A percentile compares a stretch with the other conserved stretches of the same genome.
Conservation (phyloP, 345 rosid genomes). For the Ceriops zippeliana region DNA sequence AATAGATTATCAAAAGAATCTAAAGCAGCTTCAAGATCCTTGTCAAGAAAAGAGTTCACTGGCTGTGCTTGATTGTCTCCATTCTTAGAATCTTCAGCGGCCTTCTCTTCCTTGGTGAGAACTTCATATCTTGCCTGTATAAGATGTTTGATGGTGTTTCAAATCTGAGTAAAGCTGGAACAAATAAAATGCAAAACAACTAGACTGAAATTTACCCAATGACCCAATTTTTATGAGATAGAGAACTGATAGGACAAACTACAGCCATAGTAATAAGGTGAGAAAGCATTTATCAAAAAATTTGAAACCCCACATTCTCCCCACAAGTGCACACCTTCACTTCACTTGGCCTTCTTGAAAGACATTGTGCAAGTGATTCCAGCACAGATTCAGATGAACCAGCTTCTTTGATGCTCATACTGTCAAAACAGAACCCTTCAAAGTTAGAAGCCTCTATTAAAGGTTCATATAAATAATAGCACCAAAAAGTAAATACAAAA, state of each 20-base stretch:
- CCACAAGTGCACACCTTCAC: conserved; percentile 60
- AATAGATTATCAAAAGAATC: conserved; percentile 98
- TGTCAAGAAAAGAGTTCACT: conserved; percentile 59
- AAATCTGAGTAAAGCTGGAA: conserved; percentile 90
- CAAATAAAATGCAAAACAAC: conserved; percentile 77
- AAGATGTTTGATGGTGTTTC: conserved; percentile 96
- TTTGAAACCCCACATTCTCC: background rate
- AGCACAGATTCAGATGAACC: conserved; percentile 70
- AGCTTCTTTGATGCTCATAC: conserved; percentile 70
- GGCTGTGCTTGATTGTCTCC: conserved; percentile 48
- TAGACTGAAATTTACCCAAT: conserved; percentile 74
- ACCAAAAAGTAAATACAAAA: background rate
- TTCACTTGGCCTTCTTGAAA: conserved; percentile 67
- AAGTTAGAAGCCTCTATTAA: conserved; percentile 8
- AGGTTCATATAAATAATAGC: background rate
- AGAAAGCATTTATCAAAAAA: background rate
- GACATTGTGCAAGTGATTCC: conserved; percentile 61
- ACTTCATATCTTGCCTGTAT: conserved; percentile 97
- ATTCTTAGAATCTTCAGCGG: conserved; percentile 37
- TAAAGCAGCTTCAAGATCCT: conserved; percentile 95
- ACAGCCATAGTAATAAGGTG: conserved; percentile 12
- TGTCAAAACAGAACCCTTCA: conserved; percentile 32
- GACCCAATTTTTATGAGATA: conserved; percentile 42
- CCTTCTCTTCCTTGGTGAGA: conserved; percentile 61
- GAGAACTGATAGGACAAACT: conserved; percentile 1